Base-by-base conservation (phyloP, 1,139 yeast species). In the Geotrichum europaeum region DNA sequence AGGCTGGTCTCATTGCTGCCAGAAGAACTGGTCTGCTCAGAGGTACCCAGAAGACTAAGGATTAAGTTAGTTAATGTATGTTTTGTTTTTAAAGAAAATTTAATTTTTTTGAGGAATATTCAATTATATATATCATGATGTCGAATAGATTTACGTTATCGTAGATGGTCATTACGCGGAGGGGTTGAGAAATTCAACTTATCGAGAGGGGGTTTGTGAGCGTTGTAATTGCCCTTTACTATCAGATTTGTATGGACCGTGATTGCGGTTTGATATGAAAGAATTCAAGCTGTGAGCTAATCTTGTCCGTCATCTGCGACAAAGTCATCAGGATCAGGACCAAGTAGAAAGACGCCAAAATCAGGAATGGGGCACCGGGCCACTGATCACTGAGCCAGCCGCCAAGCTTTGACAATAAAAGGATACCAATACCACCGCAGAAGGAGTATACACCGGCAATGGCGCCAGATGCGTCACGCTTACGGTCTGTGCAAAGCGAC, bases 21-120 rank as follows among this genome's bases (percentile, higher is more conserved):
- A 92, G 99, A 90, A 91, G 99, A 89, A 95, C 99, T 77, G 98
- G 99, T 94, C 89, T 95, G 82, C 88, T 95, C 82, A 94, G 99
- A 84, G 99, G 99, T 91, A 90, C 99, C 78, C 97, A 92, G 84
- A 91, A 94, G 86, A 85, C 92, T 81, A 88, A 87, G 84, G 96
- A 84, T 73, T 84, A 83, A 79, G 72, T 54, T 50, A 45, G 49
- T 45, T 47, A 51, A 54, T 36, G 32, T 54, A 34, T 54, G 43
- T 54, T 40, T 40, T 53, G 45, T 53, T 53, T 43, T 51, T 49
- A 20, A 40, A 40, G 47, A 40, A 40, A 40, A 40, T 40, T 40
- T 40, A 40, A 40, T 15, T 40, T 40, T 40, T 40, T 40, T 40
- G 47, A 40, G 47, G 47, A 40, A 40, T 40, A 40, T 40, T 40